Evolutionary conservation across 2,329 filamentous ascomycete species (phyloP), one percentile per base, ranked within the genome.

Genomic region (Neophaeococcomyces mojaviensis): DNA sequence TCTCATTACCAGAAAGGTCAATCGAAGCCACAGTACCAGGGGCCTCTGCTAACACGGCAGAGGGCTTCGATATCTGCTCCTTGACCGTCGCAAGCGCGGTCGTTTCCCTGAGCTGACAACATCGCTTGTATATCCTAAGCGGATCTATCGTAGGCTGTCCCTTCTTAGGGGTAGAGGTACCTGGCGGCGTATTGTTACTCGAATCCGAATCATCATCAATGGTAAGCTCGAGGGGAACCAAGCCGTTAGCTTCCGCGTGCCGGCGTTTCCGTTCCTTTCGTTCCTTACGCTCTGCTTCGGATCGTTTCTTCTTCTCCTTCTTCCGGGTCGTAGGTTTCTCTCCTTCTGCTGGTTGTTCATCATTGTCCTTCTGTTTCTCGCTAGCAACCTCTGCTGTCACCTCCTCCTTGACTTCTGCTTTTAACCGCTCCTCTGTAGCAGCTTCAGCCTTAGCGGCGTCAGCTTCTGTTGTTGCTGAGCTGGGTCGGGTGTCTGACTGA

Each of bases 251-350:
- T 61, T 94, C 86, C 19, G 89, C 90, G 56, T 87, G 79, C 60
- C 79, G 81, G 52, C 88, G 77, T 61, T 87, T 90, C 66, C 87
- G 87, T 65, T 96, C 89, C 63, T 94, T 94, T 45, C 89, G 79
- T 49, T 92, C 87, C 61, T 94, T 94, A 34, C 89, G 77, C 64
- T 96, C 90, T 49, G 90, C 88, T 61, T 96, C 90, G 33, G 86
- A 94, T 54, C 84, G 82, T 70, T 94, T 95, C 68, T 96, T 96
- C 73, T 95, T 96, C 61, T 96, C 89, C 65, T 88, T 92, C 67
- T 94, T 96, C 57, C 82, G 82, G 6, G 72, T 80, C 1, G 67
- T 70, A 26, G 67, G 12, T 24, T 46, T 34, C 16, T 22, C 12
- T 36, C 55, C 61, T 19, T 69, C 64, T 36, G 60, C 60, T 39